Evolutionary conservation across 108 stramenopile genomes (phyloP).

Genomic region (Aurantiochytrium sp.): DNA sequence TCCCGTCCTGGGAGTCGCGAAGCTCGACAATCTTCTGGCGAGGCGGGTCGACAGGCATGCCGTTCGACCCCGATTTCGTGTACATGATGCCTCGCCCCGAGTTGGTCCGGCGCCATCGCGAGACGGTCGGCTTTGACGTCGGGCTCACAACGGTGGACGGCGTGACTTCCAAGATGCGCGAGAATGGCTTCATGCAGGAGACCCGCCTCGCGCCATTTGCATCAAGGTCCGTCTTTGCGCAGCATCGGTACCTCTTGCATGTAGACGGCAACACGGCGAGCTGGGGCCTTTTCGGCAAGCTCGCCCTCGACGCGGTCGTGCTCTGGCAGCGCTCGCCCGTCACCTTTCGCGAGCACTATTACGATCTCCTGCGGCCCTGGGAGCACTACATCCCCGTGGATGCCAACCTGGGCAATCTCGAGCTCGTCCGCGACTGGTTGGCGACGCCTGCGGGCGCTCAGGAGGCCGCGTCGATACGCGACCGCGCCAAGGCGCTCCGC

Average conservation of each 20-base stretch:
- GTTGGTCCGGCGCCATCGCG: background rate
- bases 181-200: background rate
- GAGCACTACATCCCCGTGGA: background rate
- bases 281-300: background rate
- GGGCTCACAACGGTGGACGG: background rate
- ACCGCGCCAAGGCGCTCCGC: background rate
- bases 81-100: conserved; percentile 14
- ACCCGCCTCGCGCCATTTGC: background rate
- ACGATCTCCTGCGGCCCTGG: background rate
- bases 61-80: background rate
- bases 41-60: background rate
- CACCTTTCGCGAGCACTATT: conserved; percentile 4
- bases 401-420: background rate
- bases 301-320: background rate
- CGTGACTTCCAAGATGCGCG: background rate
- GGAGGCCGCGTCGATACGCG: background rate
- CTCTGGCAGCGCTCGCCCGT: conserved; percentile 17
- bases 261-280: background rate
- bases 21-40: background rate
- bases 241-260: background rate
- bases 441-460: background rate
- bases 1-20: background rate
- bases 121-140: background rate
- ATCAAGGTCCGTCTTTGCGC: background rate
- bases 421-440: background rate